Conservation (phyloP, 2,329 filamentous ascomycete genomes). For the Fusarium sp. region DNA sequence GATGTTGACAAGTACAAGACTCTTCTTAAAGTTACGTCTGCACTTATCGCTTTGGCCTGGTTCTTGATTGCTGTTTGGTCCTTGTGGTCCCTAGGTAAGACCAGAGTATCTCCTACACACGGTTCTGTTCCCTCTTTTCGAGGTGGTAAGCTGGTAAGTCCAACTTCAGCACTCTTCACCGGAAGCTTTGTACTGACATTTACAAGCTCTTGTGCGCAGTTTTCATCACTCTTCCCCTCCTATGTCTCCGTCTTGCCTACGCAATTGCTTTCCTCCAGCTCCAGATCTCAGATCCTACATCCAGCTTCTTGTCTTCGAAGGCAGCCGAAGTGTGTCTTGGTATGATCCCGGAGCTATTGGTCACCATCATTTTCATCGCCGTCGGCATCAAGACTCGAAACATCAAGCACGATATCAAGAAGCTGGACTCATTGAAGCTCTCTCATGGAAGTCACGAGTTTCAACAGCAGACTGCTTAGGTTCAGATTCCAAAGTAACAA, state of each 20-base stretch:
- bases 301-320: conserved; percentile 11
- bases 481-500: no score
- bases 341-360: conserved; percentile 7
- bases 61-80: not conserved
- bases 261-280: conserved; percentile 13
- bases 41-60: conserved; percentile 16
- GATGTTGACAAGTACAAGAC: conserved; percentile 4
- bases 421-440: not conserved
- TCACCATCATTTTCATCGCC: conserved; percentile 6
- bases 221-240: conserved; percentile 9
- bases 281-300: conserved; percentile 1
- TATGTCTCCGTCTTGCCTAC: conserved; percentile 11
- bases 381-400: conserved; percentile 1
- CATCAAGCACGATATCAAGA: conserved; percentile 13
- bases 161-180: fast-evolving
- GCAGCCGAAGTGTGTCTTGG: conserved; percentile 9
- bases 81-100: conserved; percentile 13
- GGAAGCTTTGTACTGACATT: not conserved
- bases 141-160: conserved; percentile 4
- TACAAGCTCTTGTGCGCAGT: conserved; percentile 12
- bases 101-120: not conserved
- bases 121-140: not conserved
- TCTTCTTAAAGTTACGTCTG: conserved; percentile 7
- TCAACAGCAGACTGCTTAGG: not conserved
- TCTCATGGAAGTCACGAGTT: conserved; percentile 2